Base-by-base conservation (phyloP, 768 basidiomycete genomes). In the Termitomyces titanicus region DNA sequence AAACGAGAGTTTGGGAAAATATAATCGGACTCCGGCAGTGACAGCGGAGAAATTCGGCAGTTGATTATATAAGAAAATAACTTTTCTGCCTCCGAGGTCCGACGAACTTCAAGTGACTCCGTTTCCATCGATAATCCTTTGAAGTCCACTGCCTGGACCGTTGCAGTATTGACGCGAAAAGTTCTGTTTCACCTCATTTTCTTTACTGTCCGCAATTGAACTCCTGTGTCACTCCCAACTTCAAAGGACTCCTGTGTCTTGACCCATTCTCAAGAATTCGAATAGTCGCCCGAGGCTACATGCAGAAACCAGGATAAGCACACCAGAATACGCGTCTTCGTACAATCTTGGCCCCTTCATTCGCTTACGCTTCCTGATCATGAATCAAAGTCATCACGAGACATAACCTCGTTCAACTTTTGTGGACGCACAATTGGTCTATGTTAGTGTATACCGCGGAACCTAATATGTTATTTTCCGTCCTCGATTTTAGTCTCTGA, bases 1-100 rank as follows among this genome's bases (percentile, higher is more conserved):
- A 62, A 61, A 64, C 63, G 59, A 65, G 64, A 63, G 66, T 64
- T n/a, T 63, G 61, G 54, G 62, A 56, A 64, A 60, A 58, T 51
- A 62, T 61, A n/a, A 56, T 64, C 62, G 59, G 58, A 63, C 62
- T 62, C 61, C 55, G 53, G 52, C 50, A 61, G 52, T 51, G 46
- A 55, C 57, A 62, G 60, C 75, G 74, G 74, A 72, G 72, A 74
- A 74, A 71, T 74, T 76, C 75, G 75, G 75, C 68, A 69, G 61
- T 54, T 60, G 69, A 65, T 77, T 74, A 74, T 58, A 67, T 75
- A 73, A 75, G 58, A 55, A 2, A 1, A 55, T 33, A 38, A 38
- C 29, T n/a, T 27, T 38, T 9, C 15, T 11, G 5, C n/a, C 12
- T 33, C 25, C 6, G 13, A 22, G 29, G 29, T 29, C n/a, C n/a